Evolutionary conservation across 441 rosid species (phyloP).

Genomic region (Monsonia emarginata): DNA sequence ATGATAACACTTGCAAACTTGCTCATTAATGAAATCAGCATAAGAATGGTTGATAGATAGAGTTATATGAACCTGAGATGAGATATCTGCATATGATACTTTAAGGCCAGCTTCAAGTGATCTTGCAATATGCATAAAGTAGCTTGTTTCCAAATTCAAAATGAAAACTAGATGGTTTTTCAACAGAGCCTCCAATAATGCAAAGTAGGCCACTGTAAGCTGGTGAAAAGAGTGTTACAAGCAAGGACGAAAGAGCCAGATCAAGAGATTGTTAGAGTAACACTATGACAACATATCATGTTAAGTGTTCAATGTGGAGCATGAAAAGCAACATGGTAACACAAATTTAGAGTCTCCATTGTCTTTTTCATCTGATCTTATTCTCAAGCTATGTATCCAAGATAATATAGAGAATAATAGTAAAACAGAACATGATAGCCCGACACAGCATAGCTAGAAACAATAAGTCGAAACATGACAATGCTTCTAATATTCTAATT

Average conservation of each 20-base stretch:
- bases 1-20: not conserved
- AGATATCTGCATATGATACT: constrained; percentile 76
- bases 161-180: constrained; percentile 61
- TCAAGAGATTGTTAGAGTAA: constrained; percentile 2
- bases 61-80: constrained; percentile 65
- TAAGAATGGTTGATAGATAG: not conserved
- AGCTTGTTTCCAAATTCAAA: constrained; percentile 68
- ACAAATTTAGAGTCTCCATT: not conserved
- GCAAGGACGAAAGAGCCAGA: too few relatives aligned
- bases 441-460: not conserved
- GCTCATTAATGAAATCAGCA: not conserved
- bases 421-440: not conserved
- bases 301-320: not conserved
- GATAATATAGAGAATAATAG: too few relatives aligned
- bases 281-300: not conserved
- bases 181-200: constrained; percentile 84
- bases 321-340: not conserved
- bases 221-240: constrained; percentile 48
- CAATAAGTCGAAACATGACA: not conserved
- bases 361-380: not conserved
- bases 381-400: too few relatives aligned
- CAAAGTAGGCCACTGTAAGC: constrained; percentile 90
- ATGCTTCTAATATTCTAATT: not conserved
- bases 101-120: constrained; percentile 97
- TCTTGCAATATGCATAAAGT: constrained; percentile 86